Evolutionary conservation across 2,329 filamentous ascomycete species (phyloP), one percentile per base, ranked within the genome.

Genomic region (Aspergillus intermedius): DNA sequence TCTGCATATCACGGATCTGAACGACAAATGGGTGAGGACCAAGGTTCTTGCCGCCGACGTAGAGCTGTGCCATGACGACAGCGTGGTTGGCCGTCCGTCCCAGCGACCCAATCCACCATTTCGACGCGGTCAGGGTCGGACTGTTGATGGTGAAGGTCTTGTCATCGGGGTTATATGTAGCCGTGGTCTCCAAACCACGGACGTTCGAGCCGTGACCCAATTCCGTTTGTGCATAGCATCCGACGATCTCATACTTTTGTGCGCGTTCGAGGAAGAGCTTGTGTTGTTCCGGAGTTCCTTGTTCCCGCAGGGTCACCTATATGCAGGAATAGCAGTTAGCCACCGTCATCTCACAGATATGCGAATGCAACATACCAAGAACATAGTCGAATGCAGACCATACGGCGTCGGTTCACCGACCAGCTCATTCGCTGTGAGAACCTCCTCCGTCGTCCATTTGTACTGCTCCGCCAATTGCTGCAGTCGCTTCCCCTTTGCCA

Each of bases 71-170:
- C 77, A 91, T 88, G 3, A 91, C 85, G 2, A 88, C 81, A 1
- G 87, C 87, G 61, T 88, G 78, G 63, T 88, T 91, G 41, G 87
- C 87, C 2, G 83, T 84, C 58, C 84, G 78, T 45, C 87, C 87
- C 3, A 91, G 76, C 9, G 85, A 87, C 1, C 87, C 87, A 58
- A 89, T 89, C 87, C 87, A 91, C 86, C 86, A 91, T 64, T 91
- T 91, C 30, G 84, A 85, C 0, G 86, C 80, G 1, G 87, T 90
- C 48, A 90, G 74, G 52, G 81, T 76, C 8, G 87, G 87, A 0
- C 84, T 88, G 67, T 90, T 82, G 32, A 91, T 75, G 12, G 76
- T 83, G 60, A 91, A 90, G 3, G 82, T 87, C 75, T 87, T 85
- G 67, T 88, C 83, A 4, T 82, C 73, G 0, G 80, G 72, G 60